Conservation (phyloP, 2,329 filamentous ascomycete species). For the Epichloe baconii region DNA sequence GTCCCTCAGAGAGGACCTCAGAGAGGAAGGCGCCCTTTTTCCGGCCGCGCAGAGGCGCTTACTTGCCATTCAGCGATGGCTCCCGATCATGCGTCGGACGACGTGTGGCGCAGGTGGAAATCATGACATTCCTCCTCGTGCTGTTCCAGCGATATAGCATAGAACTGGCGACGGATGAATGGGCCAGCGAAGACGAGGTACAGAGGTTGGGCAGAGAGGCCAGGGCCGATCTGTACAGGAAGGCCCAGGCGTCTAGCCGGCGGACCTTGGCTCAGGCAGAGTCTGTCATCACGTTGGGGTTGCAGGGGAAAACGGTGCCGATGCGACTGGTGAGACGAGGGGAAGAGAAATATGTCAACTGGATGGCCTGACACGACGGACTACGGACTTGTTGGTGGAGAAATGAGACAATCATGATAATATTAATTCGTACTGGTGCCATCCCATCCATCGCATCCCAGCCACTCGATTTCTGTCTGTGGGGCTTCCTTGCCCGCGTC, state of each 20-base stretch:
- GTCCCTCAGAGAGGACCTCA: constrained; percentile 34
- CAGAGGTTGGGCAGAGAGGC: constrained; percentile 31
- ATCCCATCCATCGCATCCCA: too few relatives aligned
- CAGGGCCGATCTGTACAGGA: constrained; percentile 42
- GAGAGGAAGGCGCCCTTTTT: constrained; percentile 51
- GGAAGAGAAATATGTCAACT: constrained; percentile 50
- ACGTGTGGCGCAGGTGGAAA: constrained; percentile 46
- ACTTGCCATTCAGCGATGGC: constrained; percentile 46
- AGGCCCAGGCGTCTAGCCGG: constrained; percentile 43
- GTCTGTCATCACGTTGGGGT: constrained; percentile 59
- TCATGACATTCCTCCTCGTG: constrained; percentile 40
- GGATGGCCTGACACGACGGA: constrained; percentile 13
- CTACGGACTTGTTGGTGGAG: too few relatives aligned
- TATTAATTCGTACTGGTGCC: too few relatives aligned
- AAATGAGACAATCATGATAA: too few relatives aligned
- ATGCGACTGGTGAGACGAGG: constrained; percentile 57
- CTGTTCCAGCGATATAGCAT: constrained; percentile 49
- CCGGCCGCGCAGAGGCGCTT: constrained; percentile 42
- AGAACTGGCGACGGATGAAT: constrained; percentile 55
- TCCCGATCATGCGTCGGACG: constrained; percentile 44
- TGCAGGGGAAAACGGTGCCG: constrained; percentile 49
- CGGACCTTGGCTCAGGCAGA: constrained; percentile 40
- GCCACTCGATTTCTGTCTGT: too few relatives aligned
- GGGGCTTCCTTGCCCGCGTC: too few relatives aligned
- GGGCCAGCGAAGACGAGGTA: constrained; percentile 40